Evolutionary conservation across 1,139 yeast species (phyloP), one percentile per base, ranked within the genome.

Genomic region (Magnusiomyces ingens): DNA sequence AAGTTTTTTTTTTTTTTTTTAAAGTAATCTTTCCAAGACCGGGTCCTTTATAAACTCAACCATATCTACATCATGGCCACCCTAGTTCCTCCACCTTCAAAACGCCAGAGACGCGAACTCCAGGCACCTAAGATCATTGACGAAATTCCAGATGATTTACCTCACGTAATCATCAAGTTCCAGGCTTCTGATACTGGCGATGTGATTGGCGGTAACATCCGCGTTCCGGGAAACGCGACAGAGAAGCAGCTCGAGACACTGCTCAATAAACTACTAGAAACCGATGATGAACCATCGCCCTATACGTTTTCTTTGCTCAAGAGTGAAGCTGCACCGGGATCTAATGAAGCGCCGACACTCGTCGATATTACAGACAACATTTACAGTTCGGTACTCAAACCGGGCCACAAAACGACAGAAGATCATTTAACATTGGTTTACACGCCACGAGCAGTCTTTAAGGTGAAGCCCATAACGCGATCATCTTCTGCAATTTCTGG

Each of bases 121-220:
- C 97, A 90, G 67, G 77, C 80, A 64, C 88, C 87, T 12, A 80
- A 87, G 54, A 93, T 84, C 52, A 85, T 87, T 15, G 84, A 82
- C 54, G 69, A 85, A 11, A 73, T 86, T 21, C 98, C 98, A 1
- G 75, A 71, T 1, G 94, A 88, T 63, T 71, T 91, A 43, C 96
- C 97, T 26, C 82, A 89, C 74, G 96, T 93, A 21, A 78, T 90
- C 55, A 81, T 93, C 54, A 85, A 84, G 67, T 90, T 93, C 68
- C 94, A 89, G 67, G 96, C 98, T 1, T 82, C 95, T 12, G 99
- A 91, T 65, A 83, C 96, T n/a, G 97, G 97, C 49, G 95, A 87
- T 60, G 71, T 81, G 4, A 77, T 85, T 22, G 96, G 97, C 13
- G 90, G 94, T 10, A 83, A 90, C 37, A 74, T 91, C 52, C 78